A percentile compares a stretch with the other conserved stretches of the same genome.
These are phyloP conservation scores for Eimeria maxima DNA, from an alignment of 169 alveolate species.

Conservation along the genomic window DNA sequence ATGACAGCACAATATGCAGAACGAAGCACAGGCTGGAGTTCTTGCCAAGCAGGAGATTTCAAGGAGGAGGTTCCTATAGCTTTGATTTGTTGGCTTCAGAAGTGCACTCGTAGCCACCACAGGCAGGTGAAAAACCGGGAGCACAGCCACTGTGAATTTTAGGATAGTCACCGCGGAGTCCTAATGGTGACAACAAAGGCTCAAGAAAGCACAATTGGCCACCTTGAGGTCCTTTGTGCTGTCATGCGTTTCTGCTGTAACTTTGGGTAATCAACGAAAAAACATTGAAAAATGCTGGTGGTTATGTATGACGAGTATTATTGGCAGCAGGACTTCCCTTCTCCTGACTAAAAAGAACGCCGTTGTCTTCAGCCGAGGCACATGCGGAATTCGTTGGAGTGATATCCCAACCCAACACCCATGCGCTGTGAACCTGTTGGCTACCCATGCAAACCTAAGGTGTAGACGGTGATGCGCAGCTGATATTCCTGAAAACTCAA, in stretches of 20 bases:
- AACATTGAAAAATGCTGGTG: not conserved
- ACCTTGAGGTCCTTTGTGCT: not conserved
- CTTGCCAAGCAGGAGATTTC: not conserved
- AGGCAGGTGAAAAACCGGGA: not conserved
- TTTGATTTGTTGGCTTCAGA: not conserved
- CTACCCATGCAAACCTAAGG: not conserved
- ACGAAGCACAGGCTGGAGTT: not conserved
- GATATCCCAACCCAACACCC: not conserved
- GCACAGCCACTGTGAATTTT: no score
- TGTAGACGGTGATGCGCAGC: not conserved
- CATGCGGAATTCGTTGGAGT: not conserved
- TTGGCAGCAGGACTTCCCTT: not conserved
- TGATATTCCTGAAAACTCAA: not conserved
- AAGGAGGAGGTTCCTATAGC: not conserved
- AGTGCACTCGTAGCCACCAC: not conserved
- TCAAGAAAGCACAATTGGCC: not conserved
- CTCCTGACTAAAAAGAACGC: no score
- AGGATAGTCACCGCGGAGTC: not conserved
- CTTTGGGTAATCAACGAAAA: not conserved
- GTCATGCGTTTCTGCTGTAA: not conserved
- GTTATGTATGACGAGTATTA: not conserved
- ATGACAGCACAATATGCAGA: no score
- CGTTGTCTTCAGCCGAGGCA: no score
- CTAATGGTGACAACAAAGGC: not conserved
- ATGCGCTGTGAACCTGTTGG: not conserved